Evolutionary conservation across 139 green algal genomes (phyloP).

Genomic region (Picochlorum costavermella): DNA sequence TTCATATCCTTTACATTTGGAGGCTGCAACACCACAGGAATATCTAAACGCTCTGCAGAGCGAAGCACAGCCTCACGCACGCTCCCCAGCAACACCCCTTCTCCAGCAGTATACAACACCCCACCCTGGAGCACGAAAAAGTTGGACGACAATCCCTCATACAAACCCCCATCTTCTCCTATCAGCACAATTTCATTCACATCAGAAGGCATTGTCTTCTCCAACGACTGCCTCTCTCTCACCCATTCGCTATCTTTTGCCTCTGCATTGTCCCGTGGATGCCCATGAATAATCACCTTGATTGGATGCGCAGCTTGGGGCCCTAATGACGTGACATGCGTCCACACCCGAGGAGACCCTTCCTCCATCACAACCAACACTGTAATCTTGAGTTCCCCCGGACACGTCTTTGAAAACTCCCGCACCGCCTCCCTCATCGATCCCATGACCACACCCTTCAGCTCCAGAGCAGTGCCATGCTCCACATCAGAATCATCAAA

Average conservation of each 20-base stretch:
- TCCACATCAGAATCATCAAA: not conserved
- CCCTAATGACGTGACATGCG: slow-evolving; percentile 37
- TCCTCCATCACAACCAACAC: not conserved
- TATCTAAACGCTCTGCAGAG: slow-evolving; percentile 25
- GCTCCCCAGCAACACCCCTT: slow-evolving; percentile 47
- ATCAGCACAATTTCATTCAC: slow-evolving; percentile 35
- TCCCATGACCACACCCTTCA: slow-evolving; percentile 35
- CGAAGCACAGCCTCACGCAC: slow-evolving; percentile 43
- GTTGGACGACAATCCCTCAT: slow-evolving; percentile 46
- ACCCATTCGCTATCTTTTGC: slow-evolving; percentile 67
- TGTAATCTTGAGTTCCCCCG: slow-evolving; percentile 12
- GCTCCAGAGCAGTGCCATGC: not conserved
- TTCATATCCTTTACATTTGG: slow-evolving; percentile 31
- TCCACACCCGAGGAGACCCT: not conserved
- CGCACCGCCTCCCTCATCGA: slow-evolving; percentile 35
- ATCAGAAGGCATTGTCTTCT: slow-evolving; percentile 18
- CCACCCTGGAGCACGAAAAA: slow-evolving; percentile 48
- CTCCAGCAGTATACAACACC: slow-evolving; percentile 34
- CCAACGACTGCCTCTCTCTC: slow-evolving; percentile 34
- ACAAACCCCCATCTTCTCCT: slow-evolving; percentile 21
- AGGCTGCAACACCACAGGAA: slow-evolving; percentile 32
- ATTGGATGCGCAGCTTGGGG: slow-evolving; percentile 32
- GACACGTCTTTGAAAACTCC: not conserved
- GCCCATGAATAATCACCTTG: slow-evolving; percentile 37
- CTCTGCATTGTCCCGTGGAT: slow-evolving; percentile 39